Evolutionary conservation across 495 filamentous ascomycete species (phyloP), one percentile per base, ranked within the genome.

Genomic region (Penicillium lividum): DNA sequence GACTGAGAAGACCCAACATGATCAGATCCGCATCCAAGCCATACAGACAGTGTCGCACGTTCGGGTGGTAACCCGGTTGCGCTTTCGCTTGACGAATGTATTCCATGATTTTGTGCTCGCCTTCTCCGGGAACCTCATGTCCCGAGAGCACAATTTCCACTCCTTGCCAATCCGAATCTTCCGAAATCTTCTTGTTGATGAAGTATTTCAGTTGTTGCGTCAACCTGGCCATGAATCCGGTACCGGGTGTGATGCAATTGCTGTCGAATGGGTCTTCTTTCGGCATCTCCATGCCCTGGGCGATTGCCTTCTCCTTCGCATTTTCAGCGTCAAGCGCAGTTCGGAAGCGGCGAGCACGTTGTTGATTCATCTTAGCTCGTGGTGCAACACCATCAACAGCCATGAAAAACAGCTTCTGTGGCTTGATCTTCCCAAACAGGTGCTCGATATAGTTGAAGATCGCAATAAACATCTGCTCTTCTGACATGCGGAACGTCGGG

Each of bases 361-460:
- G 95, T 71, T 99, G 95, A 66, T 99, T 99, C 95, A 99, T 99
- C 80, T 99, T 99, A 43, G 95, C 95, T 59, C 95, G 87, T 10
- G 95, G 95, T 15, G 95, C 95, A 51, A 99, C 95, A 57, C 94
- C 94, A 68, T 99, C 95, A 54, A 99, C 91, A 9, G 95, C 95
- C 95, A 99, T 97, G 77, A 97, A 99, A 73, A 99, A 99, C 11
- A 99, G 82, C 77, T 96, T 86, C 76, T 96, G 93, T 3, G 95
- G 95, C 72, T 97, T 97, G 61, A 99, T 99, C 75, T 97, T 98
- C 51, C 93, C 92, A 66, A 95, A 99, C 9, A 99, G 77, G 79
- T 99, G 95, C 73, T 99, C 95, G 60, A 99, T 98, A 70, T 99
- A 99, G 76, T 98, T 98, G 83, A 99, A 99, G 59, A 99, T 99